These are phyloP conservation scores for Trifolium pratense DNA, from an alignment of 306 rosid species.

Conservation along the genomic window DNA sequence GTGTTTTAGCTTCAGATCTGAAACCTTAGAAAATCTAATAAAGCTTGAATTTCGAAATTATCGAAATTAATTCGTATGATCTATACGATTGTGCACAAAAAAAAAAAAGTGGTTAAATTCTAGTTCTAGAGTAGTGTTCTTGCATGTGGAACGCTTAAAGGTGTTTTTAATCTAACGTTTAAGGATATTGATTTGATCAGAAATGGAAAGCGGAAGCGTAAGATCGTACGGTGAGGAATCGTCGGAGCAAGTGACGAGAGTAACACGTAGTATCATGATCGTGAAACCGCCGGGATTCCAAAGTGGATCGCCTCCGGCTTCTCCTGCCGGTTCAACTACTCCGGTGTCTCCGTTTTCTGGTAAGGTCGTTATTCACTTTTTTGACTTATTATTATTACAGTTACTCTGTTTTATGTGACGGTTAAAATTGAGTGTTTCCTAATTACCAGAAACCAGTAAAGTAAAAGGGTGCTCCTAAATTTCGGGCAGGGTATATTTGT, in stretches of 20 bases:
- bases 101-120: too few species aligned
- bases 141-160: neutral
- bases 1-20: conserved; percentile 41
- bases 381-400: neutral
- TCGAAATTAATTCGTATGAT: neutral
- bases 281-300: conserved; percentile 77
- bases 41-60: neutral
- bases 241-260: conserved; percentile 51
- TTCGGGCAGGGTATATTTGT: conserved; percentile 42
- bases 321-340: conserved; percentile 81
- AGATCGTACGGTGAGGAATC: conserved; percentile 60
- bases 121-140: too few species aligned
- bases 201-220: conserved; percentile 52
- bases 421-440: neutral
- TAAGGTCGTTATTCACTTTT: conserved; percentile 42
- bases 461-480: conserved; percentile 18
- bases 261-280: conserved; percentile 87
- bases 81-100: neutral
- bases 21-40: neutral
- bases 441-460: neutral
- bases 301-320: conserved; percentile 67
- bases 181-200: conserved; percentile 45
- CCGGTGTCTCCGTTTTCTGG: conserved; percentile 90
- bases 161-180: conserved; percentile 1
- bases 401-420: neutral